Base-by-base conservation (phyloP, 306 rosid genomes). In the Senna tora region DNA sequence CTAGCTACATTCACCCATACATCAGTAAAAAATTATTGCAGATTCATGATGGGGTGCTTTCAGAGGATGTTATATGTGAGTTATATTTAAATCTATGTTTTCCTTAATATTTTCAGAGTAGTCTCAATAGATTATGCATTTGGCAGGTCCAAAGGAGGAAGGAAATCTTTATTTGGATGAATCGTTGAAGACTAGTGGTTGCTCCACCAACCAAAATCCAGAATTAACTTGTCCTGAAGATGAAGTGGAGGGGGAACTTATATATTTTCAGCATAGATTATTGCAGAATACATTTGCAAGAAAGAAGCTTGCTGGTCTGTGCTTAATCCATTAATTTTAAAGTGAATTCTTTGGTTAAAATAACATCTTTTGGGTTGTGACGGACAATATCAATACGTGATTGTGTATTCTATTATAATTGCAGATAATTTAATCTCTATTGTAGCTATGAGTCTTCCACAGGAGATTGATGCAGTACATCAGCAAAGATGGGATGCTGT, bases 201-300 rank as follows among this genome's bases (percentile, higher is more conserved):
- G 85, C 82, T 82, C 84, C 73, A 75, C 75, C 83, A 75, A 72
- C 77, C 80, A 80, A 68, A 76, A 69, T 80, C 83, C 79, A 55
- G 78, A 79, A 66, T 57, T 77, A 66, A 77, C 77, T 60, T 47
- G 84, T 70, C 94, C 96, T 0, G 84, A 84, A 74, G 97, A 91
- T 81, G 99, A 95, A 80, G 73, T 95, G 80, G 99, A 95, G 75
- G 93, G 96, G 69, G 96, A 95, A 55, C 82, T 95, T 69, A 47
- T 95, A 70, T 88, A 88, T 87, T 85, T 80, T 71, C 99, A 95
- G 79, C 71, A 82, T 65, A 89, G 82, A 77, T 79, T 95, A 68
- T 87, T 91, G 60, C 83, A 76, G 71, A 85, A 84, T 82, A 83
- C 89, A 57, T 84, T 67, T 74, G 75, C 87, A 53, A 89, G 85